A percentile compares a stretch with the other conserved stretches of the same genome.
These are phyloP conservation scores for Helicostylum pulchrum DNA, from an alignment of 192 early-diverging fungal genomes.

Conservation along the genomic window DNA sequence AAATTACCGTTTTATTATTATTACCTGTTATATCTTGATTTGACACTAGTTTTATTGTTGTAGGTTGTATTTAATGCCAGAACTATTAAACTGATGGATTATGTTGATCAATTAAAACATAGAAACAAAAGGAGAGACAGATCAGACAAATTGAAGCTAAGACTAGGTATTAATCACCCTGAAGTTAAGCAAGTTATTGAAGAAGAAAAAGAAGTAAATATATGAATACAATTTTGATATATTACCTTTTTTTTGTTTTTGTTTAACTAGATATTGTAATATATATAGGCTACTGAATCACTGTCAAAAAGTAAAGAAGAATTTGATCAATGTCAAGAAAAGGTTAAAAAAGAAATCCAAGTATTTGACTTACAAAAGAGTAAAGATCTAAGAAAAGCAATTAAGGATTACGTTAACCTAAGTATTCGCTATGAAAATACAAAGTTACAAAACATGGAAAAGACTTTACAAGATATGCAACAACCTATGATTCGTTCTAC, in stretches of 20 bases:
- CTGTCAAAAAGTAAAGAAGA: conserved; percentile 20
- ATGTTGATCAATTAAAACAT: conserved; percentile 41
- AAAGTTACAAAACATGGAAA: conserved; percentile 42
- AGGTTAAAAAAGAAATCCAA: conserved; percentile 42
- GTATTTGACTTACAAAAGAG: conserved; percentile 45
- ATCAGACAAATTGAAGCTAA: conserved; percentile 34
- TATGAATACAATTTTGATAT: conserved; percentile 6
- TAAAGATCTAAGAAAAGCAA: conserved; percentile 35
- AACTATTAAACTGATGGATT: conserved; percentile 46
- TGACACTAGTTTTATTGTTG: background rate
- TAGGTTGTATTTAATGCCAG: conserved; percentile 48
- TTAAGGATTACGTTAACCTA: conserved; percentile 37
- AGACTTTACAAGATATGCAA: conserved; percentile 31
- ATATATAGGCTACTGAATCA: conserved; percentile 21
- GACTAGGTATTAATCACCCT: conserved; percentile 20
- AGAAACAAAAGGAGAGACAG: conserved; percentile 38
- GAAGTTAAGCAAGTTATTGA: conserved; percentile 24
- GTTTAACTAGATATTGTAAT: conserved; percentile 3
- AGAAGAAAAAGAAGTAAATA: conserved; percentile 31
- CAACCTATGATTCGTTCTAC: background rate
- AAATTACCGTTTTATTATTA: background rate
- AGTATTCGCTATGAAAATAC: conserved; percentile 40
- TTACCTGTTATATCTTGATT: background rate
- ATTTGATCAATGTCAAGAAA: conserved; percentile 38
- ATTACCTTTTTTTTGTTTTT: too few relatives aligned